Conservation (phyloP, 306 rosid genomes). For the Vigna reflexopilosa region DNA sequence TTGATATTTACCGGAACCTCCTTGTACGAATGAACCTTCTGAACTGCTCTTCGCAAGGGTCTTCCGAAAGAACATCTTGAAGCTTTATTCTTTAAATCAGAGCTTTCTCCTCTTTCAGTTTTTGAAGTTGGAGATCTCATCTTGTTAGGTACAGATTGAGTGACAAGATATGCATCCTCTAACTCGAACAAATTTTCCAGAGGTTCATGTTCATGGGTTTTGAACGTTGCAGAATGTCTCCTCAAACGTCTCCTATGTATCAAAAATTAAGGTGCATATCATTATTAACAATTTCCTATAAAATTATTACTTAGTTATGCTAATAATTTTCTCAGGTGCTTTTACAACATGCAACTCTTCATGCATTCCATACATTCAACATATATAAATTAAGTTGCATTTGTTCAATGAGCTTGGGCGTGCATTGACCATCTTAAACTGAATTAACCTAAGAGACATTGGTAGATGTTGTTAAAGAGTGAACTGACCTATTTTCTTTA, state of each 20-base stretch:
- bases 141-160: conserved; percentile 24
- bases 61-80: conserved; percentile 70
- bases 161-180: conserved; percentile 53
- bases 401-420: conserved; percentile 1
- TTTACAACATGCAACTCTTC: not conserved
- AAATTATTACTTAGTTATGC: conserved; percentile 9
- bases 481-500: conserved; percentile 71
- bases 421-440: conserved; percentile 6
- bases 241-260: conserved; percentile 61
- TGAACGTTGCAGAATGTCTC: conserved; percentile 70
- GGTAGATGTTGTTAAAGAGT: not conserved
- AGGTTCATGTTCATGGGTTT: conserved; percentile 52
- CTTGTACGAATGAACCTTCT: conserved; percentile 73
- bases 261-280: not conserved
- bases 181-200: conserved; percentile 67
- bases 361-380: not conserved
- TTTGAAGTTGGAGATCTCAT: conserved; percentile 27
- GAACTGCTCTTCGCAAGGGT: conserved; percentile 63
- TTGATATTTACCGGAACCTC: conserved; percentile 63
- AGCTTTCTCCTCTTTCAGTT: conserved; percentile 48
- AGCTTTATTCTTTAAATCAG: conserved; percentile 47
- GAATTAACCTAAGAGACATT: not conserved
- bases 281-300: not conserved
- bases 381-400: not conserved
- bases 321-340: conserved; percentile 15